Base-by-base conservation (phyloP, 352 stramenopile genomes). In the Globisporangium sylvaticum region DNA sequence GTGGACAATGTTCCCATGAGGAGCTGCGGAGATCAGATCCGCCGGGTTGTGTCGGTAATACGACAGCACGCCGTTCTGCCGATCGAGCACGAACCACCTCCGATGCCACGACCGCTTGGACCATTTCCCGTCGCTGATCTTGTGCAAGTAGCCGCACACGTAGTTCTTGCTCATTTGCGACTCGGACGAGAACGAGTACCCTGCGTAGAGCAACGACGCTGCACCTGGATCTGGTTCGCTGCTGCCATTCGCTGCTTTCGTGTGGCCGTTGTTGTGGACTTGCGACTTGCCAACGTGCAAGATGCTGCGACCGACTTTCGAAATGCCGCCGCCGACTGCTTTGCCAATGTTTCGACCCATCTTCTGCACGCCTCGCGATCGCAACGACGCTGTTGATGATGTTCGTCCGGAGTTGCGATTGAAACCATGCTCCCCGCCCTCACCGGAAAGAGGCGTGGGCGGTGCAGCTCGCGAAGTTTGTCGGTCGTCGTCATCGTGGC, bases 81-180 rank as follows among this genome's bases (percentile, higher is more conserved):
- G 73, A 60, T 95, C 87, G 12, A 95, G 75, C 25, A 95, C 87
- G 37, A 95, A 95, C 87, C 87, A 95, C 46, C 87, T 74, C n/a
- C 83, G 80, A 66, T 95, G 85, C 87, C 87, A 95, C 37, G 84
- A 89, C 0, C 85, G 80, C 63, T 95, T 89, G 0, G 83, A 80
- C 83, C 85, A 94, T 60, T 94, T 95, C 58, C 85, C 85, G 64
- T 95, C 87, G 58, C 85, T 93, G 32, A 95, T 84, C 69, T 95
- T 95, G 74, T 95, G 83, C 15, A 95, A 50, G 54, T 95, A 95
- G 1, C 87, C 87, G 27, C 84, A 91, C 8, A 93, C 84, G 57
- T 92, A 92, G 62, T 91, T 84, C 37, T 89, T 89, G 50, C 81
- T 94, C 57, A 83, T 84, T 61, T 89, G 85, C 7, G 78, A 91